Evolutionary conservation across 768 basidiomycete species (phyloP), one percentile per base, ranked within the genome.

Genomic region (Amanita fuliginea): DNA sequence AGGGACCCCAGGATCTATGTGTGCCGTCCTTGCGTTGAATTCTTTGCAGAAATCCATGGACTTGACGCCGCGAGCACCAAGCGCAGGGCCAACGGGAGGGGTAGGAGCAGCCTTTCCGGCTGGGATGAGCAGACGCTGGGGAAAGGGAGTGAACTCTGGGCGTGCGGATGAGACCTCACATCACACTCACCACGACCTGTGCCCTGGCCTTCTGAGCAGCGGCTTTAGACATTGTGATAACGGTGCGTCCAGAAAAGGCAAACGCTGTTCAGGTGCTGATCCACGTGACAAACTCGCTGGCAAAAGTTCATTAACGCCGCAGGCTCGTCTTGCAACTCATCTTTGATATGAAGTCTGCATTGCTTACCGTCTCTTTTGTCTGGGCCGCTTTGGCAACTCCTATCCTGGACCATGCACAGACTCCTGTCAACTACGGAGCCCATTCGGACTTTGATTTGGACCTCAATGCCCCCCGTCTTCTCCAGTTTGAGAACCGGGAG

Each of bases 11-110:
- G 84, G 81, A 54, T 81, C 77, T 33, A 95, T 76, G 63, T 90
- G 84, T 28, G 89, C 84, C 16, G 95, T 97, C 55, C 84, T 83
- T n/a, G 95, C 94, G 62, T 99, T 99, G 72, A 98, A 99, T 64
- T 98, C 93, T 66, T 97, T 99, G 75, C 93, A 96, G 63, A 99
- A 99, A 70, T 99, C 96, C 87, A 98, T 98, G 22, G 93, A 92
- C 69, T 96, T 97, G 57, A 99, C 94, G 58, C 96, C 96, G 60
- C 91, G 82, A 55, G 96, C 95, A 71, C 96, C 96, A 47, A 99
- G 79, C 28, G 94, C 95, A 48, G 95, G 95, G 60, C 95, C 95
- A 46, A 99, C 86, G 7, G 95, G 95, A 50, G 95, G 95, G 34
- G 90, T 87, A 14, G 95, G 94, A 22, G 94, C 85, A 32, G 95